Evolutionary conservation across 2,329 filamentous ascomycete genomes (phyloP).

Genomic region (Thielaviopsis musarum): DNA sequence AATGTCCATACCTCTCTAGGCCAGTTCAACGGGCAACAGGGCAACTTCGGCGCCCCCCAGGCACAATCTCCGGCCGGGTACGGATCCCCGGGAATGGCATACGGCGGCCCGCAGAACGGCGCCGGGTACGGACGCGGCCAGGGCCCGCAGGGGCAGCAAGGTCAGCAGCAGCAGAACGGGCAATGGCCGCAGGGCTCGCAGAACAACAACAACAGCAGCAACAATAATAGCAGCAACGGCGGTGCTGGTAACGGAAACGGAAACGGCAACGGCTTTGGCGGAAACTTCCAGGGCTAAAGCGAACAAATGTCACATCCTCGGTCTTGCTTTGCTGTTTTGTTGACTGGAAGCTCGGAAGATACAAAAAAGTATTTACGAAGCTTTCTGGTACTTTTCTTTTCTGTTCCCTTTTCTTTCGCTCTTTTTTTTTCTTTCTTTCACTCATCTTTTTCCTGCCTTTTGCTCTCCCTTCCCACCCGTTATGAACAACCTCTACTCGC

Average conservation of each 20-base stretch:
- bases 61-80: conserved; percentile 45
- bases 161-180: conserved; percentile 36
- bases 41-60: conserved; percentile 39
- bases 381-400: background rate
- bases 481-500: no score
- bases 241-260: conserved; percentile 14
- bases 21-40: conserved; percentile 48
- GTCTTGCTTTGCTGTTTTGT: background rate
- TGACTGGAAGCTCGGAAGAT: background rate
- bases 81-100: conserved; percentile 52
- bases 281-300: conserved; percentile 41
- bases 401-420: conserved; percentile 12
- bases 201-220: conserved; percentile 7
- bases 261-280: conserved; percentile 36
- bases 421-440: conserved; percentile 11
- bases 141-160: conserved; percentile 25
- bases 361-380: background rate
- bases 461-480: background rate
- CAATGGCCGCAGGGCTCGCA: conserved; percentile 39
- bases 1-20: conserved; percentile 18
- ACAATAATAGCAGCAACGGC: conserved; percentile 36
- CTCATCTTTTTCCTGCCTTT: conserved; percentile 7
- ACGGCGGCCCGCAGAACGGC: conserved; percentile 56
- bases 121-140: conserved; percentile 73
- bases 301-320: background rate